Conservation (phyloP, 306 rosid genomes). For the Cercis canadensis region DNA sequence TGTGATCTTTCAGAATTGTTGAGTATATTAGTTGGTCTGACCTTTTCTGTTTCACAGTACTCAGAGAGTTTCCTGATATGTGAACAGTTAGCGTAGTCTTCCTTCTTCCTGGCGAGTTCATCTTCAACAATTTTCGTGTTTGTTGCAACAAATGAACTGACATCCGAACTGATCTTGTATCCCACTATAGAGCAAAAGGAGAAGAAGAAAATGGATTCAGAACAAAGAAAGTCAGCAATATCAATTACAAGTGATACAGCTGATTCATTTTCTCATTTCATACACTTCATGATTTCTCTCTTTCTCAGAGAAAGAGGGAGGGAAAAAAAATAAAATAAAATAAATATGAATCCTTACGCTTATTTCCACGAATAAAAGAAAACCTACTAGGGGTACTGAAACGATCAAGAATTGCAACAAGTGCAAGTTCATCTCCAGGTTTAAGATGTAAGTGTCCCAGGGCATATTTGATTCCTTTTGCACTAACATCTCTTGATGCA, state of each 20-base stretch:
- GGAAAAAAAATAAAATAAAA: not conserved
- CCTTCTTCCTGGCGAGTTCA: conserved; percentile 42
- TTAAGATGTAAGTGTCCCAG: conserved; percentile 48
- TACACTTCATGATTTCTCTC: not conserved
- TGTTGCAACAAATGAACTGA: conserved; percentile 47
- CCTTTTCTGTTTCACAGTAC: conserved; percentile 51
- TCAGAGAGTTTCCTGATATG: conserved; percentile 39
- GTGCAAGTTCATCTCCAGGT: conserved; percentile 70
- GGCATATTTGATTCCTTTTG: conserved; percentile 50
- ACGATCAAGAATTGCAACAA: conserved; percentile 74
- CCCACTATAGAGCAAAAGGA: conserved; percentile 57
- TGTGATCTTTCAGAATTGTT: not conserved
- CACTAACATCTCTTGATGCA: conserved; percentile 66
- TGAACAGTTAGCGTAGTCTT: conserved; percentile 42
- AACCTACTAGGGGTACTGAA: conserved; percentile 76
- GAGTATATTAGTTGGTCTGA: conserved; percentile 38
- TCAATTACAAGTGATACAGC: not conserved
- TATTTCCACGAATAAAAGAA: conserved; percentile 52
- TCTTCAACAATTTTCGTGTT: conserved; percentile 51
- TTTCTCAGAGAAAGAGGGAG: not conserved
- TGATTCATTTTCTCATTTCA: not conserved
- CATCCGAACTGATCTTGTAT: conserved; percentile 58
- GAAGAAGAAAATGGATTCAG: conserved; percentile 8
- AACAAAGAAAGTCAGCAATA: conserved; percentile 16
- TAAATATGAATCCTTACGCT: conserved; percentile 49